phyloP scores from a whole-genome alignment of 768 basidiomycete species.

The Lactifluus echinatus region DNA sequence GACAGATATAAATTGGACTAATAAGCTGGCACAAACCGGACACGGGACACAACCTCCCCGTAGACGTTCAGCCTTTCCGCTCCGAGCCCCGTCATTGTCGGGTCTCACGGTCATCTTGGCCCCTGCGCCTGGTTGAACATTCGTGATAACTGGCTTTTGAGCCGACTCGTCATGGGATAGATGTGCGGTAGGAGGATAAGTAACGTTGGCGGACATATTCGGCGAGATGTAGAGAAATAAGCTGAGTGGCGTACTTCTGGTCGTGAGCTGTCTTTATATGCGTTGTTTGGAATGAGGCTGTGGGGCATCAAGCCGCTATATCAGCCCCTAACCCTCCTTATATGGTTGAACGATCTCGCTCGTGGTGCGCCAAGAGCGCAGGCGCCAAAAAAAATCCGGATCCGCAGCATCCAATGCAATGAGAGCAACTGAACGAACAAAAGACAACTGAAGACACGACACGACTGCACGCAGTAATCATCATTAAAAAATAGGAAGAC shows the following conservation, averaged over 20 bases:
- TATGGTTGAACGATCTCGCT: no score
- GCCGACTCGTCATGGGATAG: neutral
- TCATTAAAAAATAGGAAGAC: no score
- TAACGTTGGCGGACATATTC: constrained; percentile 2
- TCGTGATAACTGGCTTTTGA: constrained; percentile 1
- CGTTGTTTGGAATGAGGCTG: neutral
- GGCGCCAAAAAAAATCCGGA: no score
- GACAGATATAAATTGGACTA: no score
- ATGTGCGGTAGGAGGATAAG: constrained; percentile 12
- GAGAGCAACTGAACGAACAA: no score
- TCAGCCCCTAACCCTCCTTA: neutral
- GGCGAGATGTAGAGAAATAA: neutral
- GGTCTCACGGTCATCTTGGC: constrained; percentile 1
- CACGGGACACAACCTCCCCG: constrained; percentile 16
- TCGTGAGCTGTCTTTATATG: neutral
- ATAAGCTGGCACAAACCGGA: constrained; percentile 1
- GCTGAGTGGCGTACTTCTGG: neutral
- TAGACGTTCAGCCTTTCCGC: constrained; percentile 12
- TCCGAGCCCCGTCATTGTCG: neutral
- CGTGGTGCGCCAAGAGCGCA: no score
- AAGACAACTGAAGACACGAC: no score
- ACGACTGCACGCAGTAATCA: no score
- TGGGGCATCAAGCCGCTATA: no score
- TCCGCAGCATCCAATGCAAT: neutral
- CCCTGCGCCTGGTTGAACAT: constrained; percentile 1